These are phyloP conservation scores for Scopulariopsis brevicaulis DNA, from an alignment of 2,329 filamentous ascomycete genomes.

Conservation along the genomic window DNA sequence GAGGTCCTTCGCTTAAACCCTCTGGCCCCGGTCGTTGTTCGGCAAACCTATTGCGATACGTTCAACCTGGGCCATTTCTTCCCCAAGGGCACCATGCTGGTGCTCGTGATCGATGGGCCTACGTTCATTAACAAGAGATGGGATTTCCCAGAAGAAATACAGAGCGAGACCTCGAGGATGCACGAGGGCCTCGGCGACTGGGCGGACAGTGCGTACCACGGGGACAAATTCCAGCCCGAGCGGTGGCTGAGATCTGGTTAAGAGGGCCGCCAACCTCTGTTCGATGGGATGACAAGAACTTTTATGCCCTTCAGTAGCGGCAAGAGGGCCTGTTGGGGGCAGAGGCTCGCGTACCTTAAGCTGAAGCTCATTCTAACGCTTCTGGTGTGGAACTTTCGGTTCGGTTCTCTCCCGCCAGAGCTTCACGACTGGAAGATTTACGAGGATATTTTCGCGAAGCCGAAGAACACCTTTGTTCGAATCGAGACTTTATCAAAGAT, in stretches of 20 bases:
- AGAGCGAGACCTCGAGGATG: constrained; percentile 13
- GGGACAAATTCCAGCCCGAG: constrained; percentile 20
- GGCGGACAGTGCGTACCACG: constrained; percentile 11
- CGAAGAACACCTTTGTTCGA: not conserved
- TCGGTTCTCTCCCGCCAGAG: constrained; percentile 14
- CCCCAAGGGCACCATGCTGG: constrained; percentile 20
- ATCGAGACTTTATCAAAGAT: not conserved
- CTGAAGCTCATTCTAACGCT: constrained; percentile 22
- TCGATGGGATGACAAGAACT: constrained; percentile 14
- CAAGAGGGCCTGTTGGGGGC: constrained; percentile 14
- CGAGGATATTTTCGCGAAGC: not conserved
- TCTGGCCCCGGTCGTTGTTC: constrained; percentile 15
- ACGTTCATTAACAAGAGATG: constrained; percentile 16
- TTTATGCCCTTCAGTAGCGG: constrained; percentile 13
- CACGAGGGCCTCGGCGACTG: constrained; percentile 17
- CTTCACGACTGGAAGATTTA: not conserved
- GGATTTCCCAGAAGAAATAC: constrained; percentile 14
- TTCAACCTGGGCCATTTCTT: constrained; percentile 19
- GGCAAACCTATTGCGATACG: constrained; percentile 18
- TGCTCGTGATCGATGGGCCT: constrained; percentile 16
- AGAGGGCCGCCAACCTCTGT: constrained; percentile 7
- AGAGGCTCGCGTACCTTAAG: constrained; percentile 21
- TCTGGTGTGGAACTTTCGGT: constrained; percentile 25
- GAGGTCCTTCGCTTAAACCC: constrained; percentile 21
- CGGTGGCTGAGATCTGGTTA: constrained; percentile 19